Base-by-base conservation (phyloP, 106 monocot species). In the Platanthera guangdongensis region DNA sequence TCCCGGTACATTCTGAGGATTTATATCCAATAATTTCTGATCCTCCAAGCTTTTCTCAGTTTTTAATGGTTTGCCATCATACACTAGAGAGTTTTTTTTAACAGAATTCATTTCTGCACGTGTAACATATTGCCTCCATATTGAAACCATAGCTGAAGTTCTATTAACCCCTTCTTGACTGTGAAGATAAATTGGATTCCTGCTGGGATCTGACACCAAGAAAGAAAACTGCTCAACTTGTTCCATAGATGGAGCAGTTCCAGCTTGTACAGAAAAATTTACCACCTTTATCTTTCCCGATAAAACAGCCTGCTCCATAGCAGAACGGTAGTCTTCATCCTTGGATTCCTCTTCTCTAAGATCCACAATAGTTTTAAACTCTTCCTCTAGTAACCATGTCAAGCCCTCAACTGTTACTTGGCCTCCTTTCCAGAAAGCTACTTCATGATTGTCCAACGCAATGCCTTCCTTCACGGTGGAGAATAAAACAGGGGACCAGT, bases 391-490 rank as follows among this genome's bases (percentile, higher is more conserved):
- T 68, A 99, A 73, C 99, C 99, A 99, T 1, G 71, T 45, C 76
- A 92, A 81, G 67, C 94, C 99, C 81, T 94, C 99, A 84, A 84
- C 89, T 14, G 95, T 96, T 49, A 93, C 90, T 76, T 96, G 95
- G 16, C 93, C 95, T 82, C 95, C 99, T 65, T 89, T 92, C 99
- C 99, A 99, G 81, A 99, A 99, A 79, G 88, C 90, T n/a, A 92
- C 87, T 65, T 90, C 94, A 79, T 50, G 55, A 85, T 95, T 83
- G 76, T 80, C 89, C 32, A 21, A 11, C 50, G 9, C 9, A 19
- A 16, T 64, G 5, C 62, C 76, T 83, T 87, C 81, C 71, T 85
- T 87, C 19, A 64, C 68, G 8, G 73, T 73, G 50, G 95, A 86
- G 62, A 92, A 78, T 71, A 86, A 92, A 47, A 99, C 99, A 22